phyloP scores from a whole-genome alignment of 78 protist species.

The Dictyostelium firmibasis region DNA sequence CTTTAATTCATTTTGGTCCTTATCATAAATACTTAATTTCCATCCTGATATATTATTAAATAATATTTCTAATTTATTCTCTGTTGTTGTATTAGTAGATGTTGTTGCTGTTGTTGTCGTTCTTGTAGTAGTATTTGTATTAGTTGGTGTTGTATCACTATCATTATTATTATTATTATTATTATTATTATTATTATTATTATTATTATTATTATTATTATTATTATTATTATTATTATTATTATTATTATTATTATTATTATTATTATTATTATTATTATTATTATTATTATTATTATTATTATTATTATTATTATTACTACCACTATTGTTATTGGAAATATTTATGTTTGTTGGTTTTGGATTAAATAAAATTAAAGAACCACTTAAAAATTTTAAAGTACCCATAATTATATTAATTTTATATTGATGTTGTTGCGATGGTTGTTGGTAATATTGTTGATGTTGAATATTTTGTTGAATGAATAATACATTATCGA shows the following conservation, averaged over 20 bases:
- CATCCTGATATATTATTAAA: slow-evolving; percentile 24
- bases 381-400: neutral
- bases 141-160: neutral
- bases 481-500: neutral
- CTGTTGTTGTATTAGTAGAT: neutral
- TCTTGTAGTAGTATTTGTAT: neutral
- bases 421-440: neutral
- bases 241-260: too few species aligned
- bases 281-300: too few species aligned
- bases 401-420: neutral
- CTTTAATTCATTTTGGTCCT: neutral
- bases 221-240: too few species aligned
- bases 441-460: neutral
- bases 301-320: too few species aligned
- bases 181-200: too few species aligned
- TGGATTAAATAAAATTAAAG: neutral
- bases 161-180: too few species aligned
- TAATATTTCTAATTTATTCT: neutral
- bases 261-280: too few species aligned
- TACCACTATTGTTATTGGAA: too few species aligned
- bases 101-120: neutral
- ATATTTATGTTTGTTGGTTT: too few species aligned
- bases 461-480: slow-evolving; percentile 1
- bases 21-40: slow-evolving; percentile 15
- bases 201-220: neutral